These are phyloP conservation scores for Terana coerulea DNA, from an alignment of 768 basidiomycete species.

Conservation along the genomic window DNA sequence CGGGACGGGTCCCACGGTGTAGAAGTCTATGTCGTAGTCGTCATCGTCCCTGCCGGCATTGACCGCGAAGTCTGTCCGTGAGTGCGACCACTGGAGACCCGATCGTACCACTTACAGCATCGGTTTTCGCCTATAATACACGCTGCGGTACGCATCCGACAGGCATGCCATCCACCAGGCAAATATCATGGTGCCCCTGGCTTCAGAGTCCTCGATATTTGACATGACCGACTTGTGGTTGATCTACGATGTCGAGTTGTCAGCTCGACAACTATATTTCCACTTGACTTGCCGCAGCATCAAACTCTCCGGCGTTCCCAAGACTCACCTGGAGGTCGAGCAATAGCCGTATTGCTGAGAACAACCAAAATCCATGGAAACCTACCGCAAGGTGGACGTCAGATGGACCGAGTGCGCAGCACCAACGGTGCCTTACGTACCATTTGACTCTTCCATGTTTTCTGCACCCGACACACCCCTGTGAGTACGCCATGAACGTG, in stretches of 20 bases:
- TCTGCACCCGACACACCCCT: too few species aligned
- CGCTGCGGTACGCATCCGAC: slow-evolving; percentile 77
- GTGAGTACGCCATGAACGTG: too few species aligned
- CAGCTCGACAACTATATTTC: too few species aligned
- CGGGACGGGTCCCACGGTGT: slow-evolving; percentile 63
- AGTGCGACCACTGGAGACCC: background rate
- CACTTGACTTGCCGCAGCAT: background rate
- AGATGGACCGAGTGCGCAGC: too few species aligned
- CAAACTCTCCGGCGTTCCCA: background rate
- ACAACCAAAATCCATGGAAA: slow-evolving; percentile 83
- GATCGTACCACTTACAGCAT: slow-evolving; percentile 45
- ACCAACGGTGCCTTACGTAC: slow-evolving; percentile 37
- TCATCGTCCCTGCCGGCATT: slow-evolving; percentile 57
- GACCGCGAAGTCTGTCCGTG: slow-evolving; percentile 2
- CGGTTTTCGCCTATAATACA: slow-evolving; percentile 84
- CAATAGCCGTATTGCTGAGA: slow-evolving; percentile 72
- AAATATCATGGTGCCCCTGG: slow-evolving; percentile 81
- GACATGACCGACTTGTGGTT: slow-evolving; percentile 80
- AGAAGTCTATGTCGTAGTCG: slow-evolving; percentile 88
- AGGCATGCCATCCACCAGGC: slow-evolving; percentile 94
- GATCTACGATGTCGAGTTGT: slow-evolving; percentile 44
- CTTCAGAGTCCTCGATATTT: slow-evolving; percentile 69
- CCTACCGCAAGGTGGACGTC: slow-evolving; percentile 40
- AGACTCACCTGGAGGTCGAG: slow-evolving; percentile 65
- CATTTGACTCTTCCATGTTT: slow-evolving; percentile 70